Conservation (phyloP, 805 yeast genomes). For the Starmerella geochares region DNA sequence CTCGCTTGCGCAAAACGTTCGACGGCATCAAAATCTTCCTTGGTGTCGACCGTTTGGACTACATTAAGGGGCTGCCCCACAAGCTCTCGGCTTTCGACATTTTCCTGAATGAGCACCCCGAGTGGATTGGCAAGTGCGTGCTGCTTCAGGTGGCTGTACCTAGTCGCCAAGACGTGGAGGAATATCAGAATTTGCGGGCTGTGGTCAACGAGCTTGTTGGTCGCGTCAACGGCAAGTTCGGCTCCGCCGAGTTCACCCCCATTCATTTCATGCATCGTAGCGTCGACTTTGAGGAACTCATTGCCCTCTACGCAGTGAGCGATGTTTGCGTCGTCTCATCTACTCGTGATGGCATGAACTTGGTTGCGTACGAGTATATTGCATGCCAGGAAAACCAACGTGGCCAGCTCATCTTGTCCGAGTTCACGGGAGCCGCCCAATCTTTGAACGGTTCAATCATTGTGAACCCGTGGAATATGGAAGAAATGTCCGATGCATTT, state of each 20-base stretch:
- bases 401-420: conserved; percentile 81
- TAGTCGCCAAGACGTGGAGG: conserved; percentile 95
- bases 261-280: conserved; percentile 93
- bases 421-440: conserved; percentile 99
- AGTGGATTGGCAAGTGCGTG: conserved; percentile 95
- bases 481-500: conserved; percentile 77
- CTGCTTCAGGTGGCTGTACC: conserved; percentile 96
- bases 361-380: conserved; percentile 90
- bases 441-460: conserved; percentile 85
- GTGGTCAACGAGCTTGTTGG: conserved; percentile 95
- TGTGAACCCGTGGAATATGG: conserved; percentile 98
- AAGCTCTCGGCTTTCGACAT: conserved; percentile 93
- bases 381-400: conserved; percentile 83
- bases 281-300: conserved; percentile 81
- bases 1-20: conserved; percentile 54
- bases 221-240: conserved; percentile 89
- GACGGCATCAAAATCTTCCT: conserved; percentile 75
- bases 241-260: conserved; percentile 95
- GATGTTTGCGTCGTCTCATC: conserved; percentile 90
- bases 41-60: conserved; percentile 93
- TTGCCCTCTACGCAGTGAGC: conserved; percentile 70
- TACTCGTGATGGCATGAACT: conserved; percentile 97
- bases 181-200: conserved; percentile 84
- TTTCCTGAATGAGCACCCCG: conserved; percentile 84
- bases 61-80: conserved; percentile 97